Evolutionary conservation across 1,139 yeast species (phyloP), one percentile per base, ranked within the genome.

Genomic region (Taphrina populina): DNA sequence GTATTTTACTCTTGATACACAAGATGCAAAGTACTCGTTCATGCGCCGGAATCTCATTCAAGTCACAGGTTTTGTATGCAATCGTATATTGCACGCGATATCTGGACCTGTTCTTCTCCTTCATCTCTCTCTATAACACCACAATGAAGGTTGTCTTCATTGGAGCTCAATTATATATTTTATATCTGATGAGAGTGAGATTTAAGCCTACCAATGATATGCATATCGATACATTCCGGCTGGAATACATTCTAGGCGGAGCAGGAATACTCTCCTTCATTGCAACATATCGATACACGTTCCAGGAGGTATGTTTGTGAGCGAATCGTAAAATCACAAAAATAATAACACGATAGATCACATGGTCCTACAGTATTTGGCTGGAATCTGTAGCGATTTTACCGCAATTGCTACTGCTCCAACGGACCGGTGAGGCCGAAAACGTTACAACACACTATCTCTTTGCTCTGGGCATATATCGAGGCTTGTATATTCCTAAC

Each of bases 331-430:
- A 37, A 8, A 19, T 13, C 26, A 17, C 26, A 60, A 57, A 54
- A n/a, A 11, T 21, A 21, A 8, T 37, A 21, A 37, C 15, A 19
- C 17, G 21, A 17, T 27, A 60, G 58, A 54, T 64, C 27, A 58
- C 78, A 26, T 86, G 95, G 95, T 75, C 87, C 24, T 87, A 84
- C 65, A 81, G 88, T 11, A 69, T 84, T 52, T 87, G 95, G 95
- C 76, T 92, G 56, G 98, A 92, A 70, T 79, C 92, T 43, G 87
- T 87, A 46, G 95, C 96, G 15, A 88, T 92, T 58, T 71, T 92
- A 59, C 98, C 98, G 3, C 98, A 92, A 71, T 75, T 92, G 67
- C 88, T 83, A 70, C 80, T 92, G 78, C 76, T 92, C 60, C 96
- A 90, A 67, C 83, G 86, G 63, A 82, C 94, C 1, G 96, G 96